These are phyloP conservation scores for Ogataea nakhonphanomensis DNA, from an alignment of 805 yeast species.

Conservation along the genomic window DNA sequence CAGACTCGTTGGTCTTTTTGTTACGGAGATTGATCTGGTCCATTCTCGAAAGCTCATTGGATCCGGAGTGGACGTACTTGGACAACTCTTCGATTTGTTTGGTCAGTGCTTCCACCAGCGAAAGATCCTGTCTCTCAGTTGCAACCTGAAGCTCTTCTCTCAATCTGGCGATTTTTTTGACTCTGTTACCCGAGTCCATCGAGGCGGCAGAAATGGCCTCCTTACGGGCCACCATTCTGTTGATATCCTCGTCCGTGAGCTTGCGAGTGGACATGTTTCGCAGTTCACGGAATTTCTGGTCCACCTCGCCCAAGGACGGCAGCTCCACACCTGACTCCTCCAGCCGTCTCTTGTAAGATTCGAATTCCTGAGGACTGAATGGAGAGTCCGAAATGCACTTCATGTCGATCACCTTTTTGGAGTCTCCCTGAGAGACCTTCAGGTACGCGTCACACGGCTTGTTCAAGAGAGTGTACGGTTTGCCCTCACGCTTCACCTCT, in stretches of 20 bases:
- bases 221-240: conserved; percentile 72
- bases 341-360: conserved; percentile 60
- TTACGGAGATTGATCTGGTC: conserved; percentile 81
- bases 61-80: conserved; percentile 33
- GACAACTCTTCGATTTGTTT: conserved; percentile 39
- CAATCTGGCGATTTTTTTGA: conserved; percentile 66
- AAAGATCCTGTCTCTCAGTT: conserved; percentile 48
- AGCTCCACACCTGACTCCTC: conserved; percentile 51
- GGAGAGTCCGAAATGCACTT: conserved; percentile 76
- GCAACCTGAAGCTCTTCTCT: conserved; percentile 78
- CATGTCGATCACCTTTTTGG: conserved; percentile 72
- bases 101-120: conserved; percentile 44
- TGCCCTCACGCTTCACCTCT: conserved; percentile 43
- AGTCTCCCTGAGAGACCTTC: conserved; percentile 76
- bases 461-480: conserved; percentile 41
- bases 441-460: conserved; percentile 51
- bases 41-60: conserved; percentile 45
- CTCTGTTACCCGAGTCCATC: conserved; percentile 67
- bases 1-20: conserved; percentile 72
- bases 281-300: conserved; percentile 61
- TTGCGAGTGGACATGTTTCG: conserved; percentile 60
- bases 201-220: conserved; percentile 53
- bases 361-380: conserved; percentile 68
- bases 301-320: conserved; percentile 63
- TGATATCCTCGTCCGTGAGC: conserved; percentile 69